Evolutionary conservation across 441 rosid species (phyloP), one percentile per base, ranked within the genome.

Genomic region (Eruca vesicaria): DNA sequence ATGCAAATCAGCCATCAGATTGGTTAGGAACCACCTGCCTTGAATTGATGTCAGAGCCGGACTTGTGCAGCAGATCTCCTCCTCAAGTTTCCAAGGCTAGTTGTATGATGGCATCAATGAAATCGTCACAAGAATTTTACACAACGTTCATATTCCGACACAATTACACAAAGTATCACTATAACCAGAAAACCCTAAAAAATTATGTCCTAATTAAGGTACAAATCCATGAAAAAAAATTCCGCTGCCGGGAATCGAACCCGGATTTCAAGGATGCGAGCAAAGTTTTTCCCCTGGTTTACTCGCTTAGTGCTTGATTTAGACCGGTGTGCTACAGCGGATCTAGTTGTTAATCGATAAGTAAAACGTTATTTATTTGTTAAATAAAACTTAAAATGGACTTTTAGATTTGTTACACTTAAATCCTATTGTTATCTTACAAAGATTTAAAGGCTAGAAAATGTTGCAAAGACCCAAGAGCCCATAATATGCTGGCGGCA

Each of bases 61-160:
- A n/a, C n/a, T n/a, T n/a, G n/a, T n/a, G n/a, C n/a, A n/a, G n/a
- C n/a, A n/a, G n/a, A n/a, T n/a, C n/a, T n/a, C n/a, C n/a, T n/a
- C n/a, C n/a, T n/a, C n/a, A n/a, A n/a, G n/a, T n/a, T n/a, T n/a
- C n/a, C n/a, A n/a, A n/a, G n/a, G n/a, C n/a, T n/a, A 94, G 82
- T 81, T 94, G 99, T 82, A 94, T 86, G 80, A 90, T 94, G 84
- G 99, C 97, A 71, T 92, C 98, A 73, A 84, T 92, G 82, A 86
- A 95, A 18, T 95, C 99, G 80, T 92, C 97, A 90, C n/a, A n/a
- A n/a, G n/a, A n/a, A n/a, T n/a, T n/a, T n/a, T n/a, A 84, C 0
- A 87, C 82, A 87, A 60, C 33, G 38, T 35, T 35, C 5, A 10
- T 1, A 33, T 10, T 12, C 45, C n/a, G 3, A 4, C n/a, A 11